Percentiles rank a stretch among this genome's conserved stretches.
Conservation (phyloP, 257 asterid species). For the Fraxinus quadrangulata region DNA sequence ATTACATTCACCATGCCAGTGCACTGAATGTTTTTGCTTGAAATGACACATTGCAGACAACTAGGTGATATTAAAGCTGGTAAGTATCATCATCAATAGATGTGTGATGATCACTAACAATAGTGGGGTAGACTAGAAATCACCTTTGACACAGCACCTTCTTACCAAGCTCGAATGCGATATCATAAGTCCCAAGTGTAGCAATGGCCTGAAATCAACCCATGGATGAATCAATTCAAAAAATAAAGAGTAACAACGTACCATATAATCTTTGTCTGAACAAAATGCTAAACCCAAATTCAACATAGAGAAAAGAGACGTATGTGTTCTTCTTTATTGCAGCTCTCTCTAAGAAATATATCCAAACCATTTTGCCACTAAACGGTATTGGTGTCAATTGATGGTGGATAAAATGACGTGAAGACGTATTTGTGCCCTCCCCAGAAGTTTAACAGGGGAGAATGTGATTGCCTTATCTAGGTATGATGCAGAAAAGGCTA, state of each 20-base stretch:
- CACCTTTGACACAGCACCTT: conserved; percentile 91
- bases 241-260: conserved; percentile 5
- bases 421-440: neutral
- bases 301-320: neutral
- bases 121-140: conserved; percentile 15
- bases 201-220: conserved; percentile 70
- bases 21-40: neutral
- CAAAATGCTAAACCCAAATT: conserved; percentile 7
- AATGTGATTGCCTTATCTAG: neutral
- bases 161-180: conserved; percentile 83
- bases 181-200: conserved; percentile 86
- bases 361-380: neutral
- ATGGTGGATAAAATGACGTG: neutral
- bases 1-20: neutral
- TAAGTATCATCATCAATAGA: neutral
- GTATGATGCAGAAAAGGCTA: neutral
- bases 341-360: neutral
- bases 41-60: neutral
- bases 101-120: conserved; percentile 7
- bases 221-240: conserved; percentile 19
- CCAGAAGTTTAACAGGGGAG: neutral
- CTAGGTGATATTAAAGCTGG: conserved; percentile 8
- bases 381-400: neutral
- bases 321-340: conserved; percentile 6
- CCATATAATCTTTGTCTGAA: neutral